Evolutionary conservation across 2,329 filamentous ascomycete species (phyloP).

Genomic region (Aspergillus fumigatiaffinis): DNA sequence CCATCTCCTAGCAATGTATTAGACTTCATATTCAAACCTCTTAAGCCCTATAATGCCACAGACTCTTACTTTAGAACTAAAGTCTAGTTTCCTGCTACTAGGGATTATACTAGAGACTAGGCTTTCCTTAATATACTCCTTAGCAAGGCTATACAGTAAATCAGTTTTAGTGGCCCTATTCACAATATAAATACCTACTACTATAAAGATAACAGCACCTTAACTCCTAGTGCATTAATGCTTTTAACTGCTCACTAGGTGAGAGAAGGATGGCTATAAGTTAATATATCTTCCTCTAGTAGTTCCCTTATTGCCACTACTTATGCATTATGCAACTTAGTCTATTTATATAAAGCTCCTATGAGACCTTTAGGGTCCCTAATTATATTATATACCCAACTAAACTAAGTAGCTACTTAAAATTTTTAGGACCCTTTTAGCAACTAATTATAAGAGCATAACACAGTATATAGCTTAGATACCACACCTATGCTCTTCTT

Average conservation of each 20-base stretch:
- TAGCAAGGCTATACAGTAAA: neutral
- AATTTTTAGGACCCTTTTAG: neutral
- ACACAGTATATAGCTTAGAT: neutral
- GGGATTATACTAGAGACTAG: neutral
- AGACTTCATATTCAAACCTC: neutral
- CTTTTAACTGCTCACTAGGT: neutral
- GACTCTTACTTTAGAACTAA: neutral
- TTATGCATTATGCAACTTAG: neutral
- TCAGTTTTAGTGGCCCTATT: neutral
- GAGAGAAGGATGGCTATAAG: neutral
- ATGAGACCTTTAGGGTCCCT: neutral
- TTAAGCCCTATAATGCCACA: neutral
- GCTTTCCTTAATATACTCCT: neutral
- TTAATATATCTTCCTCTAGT: neutral
- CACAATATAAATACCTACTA: neutral
- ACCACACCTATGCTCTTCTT: neutral
- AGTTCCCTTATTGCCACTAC: neutral
- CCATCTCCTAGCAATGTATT: neutral
- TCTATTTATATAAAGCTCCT: neutral
- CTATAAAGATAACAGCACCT: neutral
- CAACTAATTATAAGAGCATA: neutral
- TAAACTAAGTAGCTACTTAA: neutral
- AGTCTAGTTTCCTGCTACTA: neutral
- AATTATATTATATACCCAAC: neutral
- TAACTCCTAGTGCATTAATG: neutral